phyloP scores from a whole-genome alignment of 345 rosid genomes.

The Hibiscus mutabilis region DNA sequence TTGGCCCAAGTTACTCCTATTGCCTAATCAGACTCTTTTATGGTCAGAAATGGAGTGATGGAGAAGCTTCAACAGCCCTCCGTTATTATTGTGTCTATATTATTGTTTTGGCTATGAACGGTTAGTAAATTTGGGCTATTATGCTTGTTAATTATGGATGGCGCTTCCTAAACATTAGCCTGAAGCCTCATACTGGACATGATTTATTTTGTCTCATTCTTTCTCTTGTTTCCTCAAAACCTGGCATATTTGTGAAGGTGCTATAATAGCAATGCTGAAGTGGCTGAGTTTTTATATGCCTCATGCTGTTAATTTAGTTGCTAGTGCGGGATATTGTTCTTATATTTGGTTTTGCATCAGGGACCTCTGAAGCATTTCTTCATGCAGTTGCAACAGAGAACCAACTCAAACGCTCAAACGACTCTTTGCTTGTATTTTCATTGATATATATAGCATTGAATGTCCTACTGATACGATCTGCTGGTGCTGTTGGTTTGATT shows the following conservation, averaged over 20 bases:
- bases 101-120: slow-evolving; percentile 73
- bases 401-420: slow-evolving; percentile 55
- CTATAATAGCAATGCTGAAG: not conserved
- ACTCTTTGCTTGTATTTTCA: slow-evolving; percentile 69
- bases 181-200: not conserved
- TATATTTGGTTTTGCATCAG: slow-evolving; percentile 36
- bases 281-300: not conserved
- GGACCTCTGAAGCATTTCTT: slow-evolving; percentile 94
- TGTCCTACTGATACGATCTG: slow-evolving; percentile 57
- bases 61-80: slow-evolving; percentile 80
- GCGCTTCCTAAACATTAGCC: not conserved
- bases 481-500: slow-evolving; percentile 86
- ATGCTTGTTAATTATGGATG: not conserved
- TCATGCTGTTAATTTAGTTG: not conserved
- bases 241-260: not conserved
- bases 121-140: slow-evolving; percentile 31
- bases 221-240: not conserved
- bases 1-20: slow-evolving; percentile 97
- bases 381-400: slow-evolving; percentile 84
- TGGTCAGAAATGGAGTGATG: slow-evolving; percentile 94
- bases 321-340: not conserved
- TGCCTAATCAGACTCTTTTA: slow-evolving; percentile 78
- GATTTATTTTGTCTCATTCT: not conserved
- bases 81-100: slow-evolving; percentile 78
- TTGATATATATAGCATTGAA: slow-evolving; percentile 47